Evolutionary conservation across 345 rosid species (phyloP).

Genomic region (Diplotaxis tenuifolia): DNA sequence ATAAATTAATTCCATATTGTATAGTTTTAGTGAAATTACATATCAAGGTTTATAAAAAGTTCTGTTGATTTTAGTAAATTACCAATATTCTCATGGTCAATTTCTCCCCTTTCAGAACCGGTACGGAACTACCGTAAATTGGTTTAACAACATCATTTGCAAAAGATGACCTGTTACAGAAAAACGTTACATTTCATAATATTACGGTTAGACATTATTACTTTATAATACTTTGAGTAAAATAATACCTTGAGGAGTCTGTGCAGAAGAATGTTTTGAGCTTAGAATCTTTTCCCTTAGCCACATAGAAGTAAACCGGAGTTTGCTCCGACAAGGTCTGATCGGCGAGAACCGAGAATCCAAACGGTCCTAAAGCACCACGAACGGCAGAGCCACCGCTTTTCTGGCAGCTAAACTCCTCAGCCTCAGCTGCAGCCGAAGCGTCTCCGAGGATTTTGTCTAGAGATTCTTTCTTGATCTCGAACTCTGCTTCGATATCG

Average conservation of each 20-base stretch:
- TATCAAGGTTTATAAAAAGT: background rate
- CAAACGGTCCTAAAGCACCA: conserved; percentile 86
- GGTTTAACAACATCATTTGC: conserved; percentile 60
- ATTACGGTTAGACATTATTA: background rate
- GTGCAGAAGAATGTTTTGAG: conserved; percentile 72
- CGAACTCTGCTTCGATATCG: conserved; percentile 71
- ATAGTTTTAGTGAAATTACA: background rate
- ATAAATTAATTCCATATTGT: background rate
- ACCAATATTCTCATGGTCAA: conserved; percentile 70
- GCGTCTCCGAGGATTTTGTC: conserved; percentile 37
- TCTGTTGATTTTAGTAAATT: background rate
- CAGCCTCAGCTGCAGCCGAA: conserved; percentile 29
- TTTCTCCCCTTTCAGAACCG: conserved; percentile 70
- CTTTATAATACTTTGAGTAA: background rate
- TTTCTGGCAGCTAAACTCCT: conserved; percentile 53
- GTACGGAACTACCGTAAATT: conserved; percentile 64
- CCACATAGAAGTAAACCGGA: conserved; percentile 77
- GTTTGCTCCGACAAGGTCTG: conserved; percentile 61
- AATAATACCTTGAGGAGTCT: conserved; percentile 62
- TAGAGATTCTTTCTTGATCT: conserved; percentile 52
- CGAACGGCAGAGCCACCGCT: conserved; percentile 59
- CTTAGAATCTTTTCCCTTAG: conserved; percentile 53
- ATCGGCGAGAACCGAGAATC: conserved; percentile 76
- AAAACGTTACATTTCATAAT: conserved; percentile 1
- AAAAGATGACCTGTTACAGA: conserved; percentile 56